phyloP scores from a whole-genome alignment of 495 filamentous ascomycete genomes.

The Podospora pseudoanserina region DNA sequence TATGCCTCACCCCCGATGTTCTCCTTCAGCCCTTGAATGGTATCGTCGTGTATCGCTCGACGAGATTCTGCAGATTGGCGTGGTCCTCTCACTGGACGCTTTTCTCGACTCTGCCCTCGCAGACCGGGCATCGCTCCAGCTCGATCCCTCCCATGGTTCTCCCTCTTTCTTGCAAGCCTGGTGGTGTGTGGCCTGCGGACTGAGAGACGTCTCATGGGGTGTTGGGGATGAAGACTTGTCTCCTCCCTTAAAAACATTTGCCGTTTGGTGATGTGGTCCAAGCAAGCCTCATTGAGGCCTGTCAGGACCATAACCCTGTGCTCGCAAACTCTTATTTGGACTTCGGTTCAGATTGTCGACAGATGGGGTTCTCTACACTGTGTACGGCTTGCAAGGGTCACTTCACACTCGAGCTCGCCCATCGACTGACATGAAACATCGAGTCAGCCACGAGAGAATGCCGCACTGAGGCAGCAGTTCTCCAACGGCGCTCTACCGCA shows the following conservation, averaged over 20 bases:
- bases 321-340: not conserved
- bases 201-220: constrained; percentile 61
- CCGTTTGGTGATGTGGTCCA: constrained; percentile 45
- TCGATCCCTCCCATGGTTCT: constrained; percentile 69
- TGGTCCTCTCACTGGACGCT: constrained; percentile 74
- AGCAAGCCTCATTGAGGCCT: constrained; percentile 8
- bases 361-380: not conserved
- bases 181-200: constrained; percentile 37
- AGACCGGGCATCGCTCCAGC: constrained; percentile 56
- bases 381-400: not conserved
- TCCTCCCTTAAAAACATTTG: constrained; percentile 85
- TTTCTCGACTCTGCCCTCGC: constrained; percentile 27
- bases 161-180: constrained; percentile 51
- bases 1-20: constrained; percentile 53
- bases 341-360: not conserved
- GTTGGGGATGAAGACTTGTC: constrained; percentile 68
- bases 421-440: constrained; percentile 62
- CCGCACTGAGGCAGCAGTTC: constrained; percentile 82
- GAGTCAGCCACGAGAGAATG: constrained; percentile 91
- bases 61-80: constrained; percentile 60
- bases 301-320: not conserved
- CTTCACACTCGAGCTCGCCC: not conserved
- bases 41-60: constrained; percentile 50
- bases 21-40: constrained; percentile 44
- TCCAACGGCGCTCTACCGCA: constrained; percentile 75